phyloP scores from a whole-genome alignment of 805 yeast species.

The Metschnikowia gelsemii region DNA sequence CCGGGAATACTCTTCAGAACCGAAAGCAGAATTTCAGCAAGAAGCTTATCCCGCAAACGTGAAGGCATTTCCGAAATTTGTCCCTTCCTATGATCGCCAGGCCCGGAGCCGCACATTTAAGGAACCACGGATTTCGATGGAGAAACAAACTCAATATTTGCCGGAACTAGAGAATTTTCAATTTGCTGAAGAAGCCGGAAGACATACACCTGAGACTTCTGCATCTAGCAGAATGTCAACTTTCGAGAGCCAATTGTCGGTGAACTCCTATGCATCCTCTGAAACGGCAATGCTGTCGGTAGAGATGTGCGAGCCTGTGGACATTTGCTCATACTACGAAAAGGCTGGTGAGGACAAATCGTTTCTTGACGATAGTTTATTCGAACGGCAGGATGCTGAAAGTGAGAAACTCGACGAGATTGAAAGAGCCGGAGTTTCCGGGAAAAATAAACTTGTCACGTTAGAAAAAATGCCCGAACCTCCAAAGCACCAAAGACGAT shows the following conservation, averaged over 20 bases:
- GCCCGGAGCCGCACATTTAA: not conserved
- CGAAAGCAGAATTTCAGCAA: not conserved
- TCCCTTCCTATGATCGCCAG: not conserved
- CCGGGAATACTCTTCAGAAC: too few species aligned
- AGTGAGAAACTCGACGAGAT: too few species aligned
- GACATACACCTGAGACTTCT: not conserved
- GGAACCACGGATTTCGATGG: not conserved
- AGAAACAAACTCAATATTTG: not conserved
- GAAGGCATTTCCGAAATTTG: constrained; percentile 2
- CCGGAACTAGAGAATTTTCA: too few species aligned
- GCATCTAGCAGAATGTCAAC: constrained; percentile 2
- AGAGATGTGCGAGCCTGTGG: constrained; percentile 2
- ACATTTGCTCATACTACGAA: constrained; percentile 2
- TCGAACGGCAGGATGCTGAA: constrained; percentile 3
- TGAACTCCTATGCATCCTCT: constrained; percentile 1
- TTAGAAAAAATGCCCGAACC: too few species aligned
- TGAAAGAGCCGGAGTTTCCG: too few species aligned
- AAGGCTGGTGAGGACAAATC: not conserved
- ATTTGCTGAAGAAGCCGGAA: too few species aligned
- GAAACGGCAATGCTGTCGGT: constrained; percentile 11
- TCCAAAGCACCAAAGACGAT: constrained; percentile 7
- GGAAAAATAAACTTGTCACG: too few species aligned
- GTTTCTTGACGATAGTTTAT: not conserved
- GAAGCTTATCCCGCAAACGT: not conserved
- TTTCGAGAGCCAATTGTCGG: not conserved